These are phyloP conservation scores for Lycium barbarum DNA, from an alignment of 257 asterid species.

Conservation along the genomic window DNA sequence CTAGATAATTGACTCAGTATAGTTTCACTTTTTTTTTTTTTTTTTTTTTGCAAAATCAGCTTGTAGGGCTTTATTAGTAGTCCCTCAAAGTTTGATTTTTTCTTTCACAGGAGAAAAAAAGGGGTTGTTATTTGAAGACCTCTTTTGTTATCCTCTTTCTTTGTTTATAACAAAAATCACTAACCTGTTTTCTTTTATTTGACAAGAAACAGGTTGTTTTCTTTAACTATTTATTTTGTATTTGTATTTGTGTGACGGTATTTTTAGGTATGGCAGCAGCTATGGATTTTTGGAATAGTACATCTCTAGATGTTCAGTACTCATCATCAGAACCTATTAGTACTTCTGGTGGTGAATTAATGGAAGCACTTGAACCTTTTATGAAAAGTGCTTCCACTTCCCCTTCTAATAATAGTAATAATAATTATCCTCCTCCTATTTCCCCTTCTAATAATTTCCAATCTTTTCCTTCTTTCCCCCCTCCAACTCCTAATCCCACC, in stretches of 20 bases:
- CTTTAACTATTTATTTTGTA: neutral
- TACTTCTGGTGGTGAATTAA: slow-evolving; percentile 80
- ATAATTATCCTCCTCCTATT: neutral
- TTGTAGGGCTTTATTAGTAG: slow-evolving; percentile 70
- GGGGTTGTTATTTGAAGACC: slow-evolving; percentile 83
- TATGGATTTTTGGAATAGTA: slow-evolving; percentile 74
- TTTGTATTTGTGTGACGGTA: neutral
- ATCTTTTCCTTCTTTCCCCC: neutral
- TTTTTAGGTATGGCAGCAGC: slow-evolving; percentile 62
- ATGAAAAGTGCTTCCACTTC: slow-evolving; percentile 66
- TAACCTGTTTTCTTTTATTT: slow-evolving; percentile 61
- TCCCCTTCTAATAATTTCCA: neutral
- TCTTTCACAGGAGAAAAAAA: slow-evolving; percentile 40
- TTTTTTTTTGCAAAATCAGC: neutral
- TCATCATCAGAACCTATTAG: slow-evolving; percentile 48
- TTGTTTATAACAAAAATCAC: slow-evolving; percentile 24
- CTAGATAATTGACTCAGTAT: slow-evolving; percentile 32
- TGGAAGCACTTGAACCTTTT: slow-evolving; percentile 98
- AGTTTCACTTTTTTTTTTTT: neutral
- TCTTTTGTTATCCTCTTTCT: slow-evolving; percentile 29
- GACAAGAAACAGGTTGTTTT: slow-evolving; percentile 62
- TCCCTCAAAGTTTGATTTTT: slow-evolving; percentile 46
- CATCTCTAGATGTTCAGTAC: slow-evolving; percentile 40
- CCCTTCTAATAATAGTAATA: neutral
- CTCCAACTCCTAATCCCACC: slow-evolving; percentile 28